Conservation (phyloP, 2,329 filamentous ascomycete genomes). For the Dactylellina cionopaga region DNA sequence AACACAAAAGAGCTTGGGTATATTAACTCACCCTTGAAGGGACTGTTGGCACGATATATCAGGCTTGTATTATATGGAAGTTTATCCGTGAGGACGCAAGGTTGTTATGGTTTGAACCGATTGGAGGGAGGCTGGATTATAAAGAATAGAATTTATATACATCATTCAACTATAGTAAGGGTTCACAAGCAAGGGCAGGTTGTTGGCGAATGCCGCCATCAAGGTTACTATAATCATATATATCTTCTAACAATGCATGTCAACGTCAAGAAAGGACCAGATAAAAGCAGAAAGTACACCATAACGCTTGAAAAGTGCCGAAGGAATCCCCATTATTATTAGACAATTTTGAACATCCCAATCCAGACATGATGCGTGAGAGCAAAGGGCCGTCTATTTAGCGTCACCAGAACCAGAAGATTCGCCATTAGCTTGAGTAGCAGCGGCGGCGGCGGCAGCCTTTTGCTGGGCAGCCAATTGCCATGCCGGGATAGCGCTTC, state of each 20-base stretch:
- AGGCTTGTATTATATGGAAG: no score
- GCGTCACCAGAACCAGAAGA: slow-evolving; percentile 28
- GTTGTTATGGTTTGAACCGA: no score
- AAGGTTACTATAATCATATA: slow-evolving; percentile 28
- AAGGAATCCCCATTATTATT: slow-evolving; percentile 20
- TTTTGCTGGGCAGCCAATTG: slow-evolving; percentile 63
- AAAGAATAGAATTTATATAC: slow-evolving; percentile 38
- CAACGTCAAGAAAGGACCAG: slow-evolving; percentile 33
- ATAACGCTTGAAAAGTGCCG: slow-evolving; percentile 48
- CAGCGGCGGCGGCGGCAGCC: slow-evolving; percentile 57
- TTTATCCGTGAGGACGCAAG: no score
- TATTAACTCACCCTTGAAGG: no score
- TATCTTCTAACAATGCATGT: slow-evolving; percentile 24
- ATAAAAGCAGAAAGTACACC: slow-evolving; percentile 45
- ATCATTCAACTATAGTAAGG: slow-evolving; percentile 23
- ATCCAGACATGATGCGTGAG: background rate
- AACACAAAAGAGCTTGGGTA: slow-evolving; percentile 37
- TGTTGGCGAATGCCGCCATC: slow-evolving; percentile 17
- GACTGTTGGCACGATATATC: no score
- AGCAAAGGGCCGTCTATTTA: slow-evolving; percentile 5
- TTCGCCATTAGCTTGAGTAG: slow-evolving; percentile 30
- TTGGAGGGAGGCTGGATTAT: background rate
- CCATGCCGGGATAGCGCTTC: slow-evolving; percentile 66
- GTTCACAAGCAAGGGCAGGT: slow-evolving; percentile 9
- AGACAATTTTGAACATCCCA: slow-evolving; percentile 30